Percentiles rank a stretch among this genome's conserved stretches.
These are phyloP conservation scores for Globisporangium takayamanum DNA, from an alignment of 352 stramenopile species.

Conservation along the genomic window DNA sequence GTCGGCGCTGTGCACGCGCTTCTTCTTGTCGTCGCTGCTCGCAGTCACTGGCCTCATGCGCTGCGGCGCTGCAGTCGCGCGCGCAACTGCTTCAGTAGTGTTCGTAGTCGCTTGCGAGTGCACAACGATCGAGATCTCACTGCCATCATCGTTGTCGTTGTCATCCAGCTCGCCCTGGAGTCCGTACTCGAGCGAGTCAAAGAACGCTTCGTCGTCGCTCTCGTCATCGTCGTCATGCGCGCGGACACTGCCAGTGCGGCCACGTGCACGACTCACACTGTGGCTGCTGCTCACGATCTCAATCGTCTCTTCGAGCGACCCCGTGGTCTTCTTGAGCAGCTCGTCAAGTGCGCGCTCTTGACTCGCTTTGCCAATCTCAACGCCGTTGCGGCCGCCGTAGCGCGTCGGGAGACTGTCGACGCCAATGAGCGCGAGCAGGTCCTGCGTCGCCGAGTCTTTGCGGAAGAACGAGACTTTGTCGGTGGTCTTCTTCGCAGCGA, in stretches of 20 bases:
- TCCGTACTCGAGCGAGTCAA: constrained; percentile 76
- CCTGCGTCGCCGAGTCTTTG: constrained; percentile 28
- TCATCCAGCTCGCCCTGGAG: constrained; percentile 54
- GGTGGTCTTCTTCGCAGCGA: constrained; percentile 45
- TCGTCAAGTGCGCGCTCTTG: constrained; percentile 63
- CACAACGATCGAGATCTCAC: constrained; percentile 65
- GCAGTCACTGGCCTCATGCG: constrained; percentile 2
- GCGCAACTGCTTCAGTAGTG: constrained; percentile 36
- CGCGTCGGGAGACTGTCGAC: constrained; percentile 64
- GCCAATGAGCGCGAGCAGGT: constrained; percentile 56
- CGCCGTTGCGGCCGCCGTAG: constrained; percentile 66
- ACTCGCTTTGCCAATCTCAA: constrained; percentile 74
- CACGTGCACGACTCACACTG: constrained; percentile 14
- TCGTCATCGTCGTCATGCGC: constrained; percentile 31
- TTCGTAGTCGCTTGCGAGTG: constrained; percentile 40
- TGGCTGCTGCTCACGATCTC: constrained; percentile 44
- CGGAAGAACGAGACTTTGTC: constrained; percentile 65
- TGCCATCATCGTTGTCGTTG: constrained; percentile 37
- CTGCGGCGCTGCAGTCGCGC: constrained; percentile 1
- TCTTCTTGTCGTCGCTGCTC: constrained; percentile 8
- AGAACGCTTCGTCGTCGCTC: constrained; percentile 80
- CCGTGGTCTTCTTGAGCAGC: constrained; percentile 62
- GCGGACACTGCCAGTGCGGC: constrained; percentile 25
- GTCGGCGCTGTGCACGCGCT: constrained; percentile 20
- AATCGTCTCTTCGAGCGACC: constrained; percentile 60